A percentile compares a stretch with the other conserved stretches of the same genome.
Evolutionary conservation across 345 rosid genomes (phyloP).

Genomic region (Acer saccharum): DNA sequence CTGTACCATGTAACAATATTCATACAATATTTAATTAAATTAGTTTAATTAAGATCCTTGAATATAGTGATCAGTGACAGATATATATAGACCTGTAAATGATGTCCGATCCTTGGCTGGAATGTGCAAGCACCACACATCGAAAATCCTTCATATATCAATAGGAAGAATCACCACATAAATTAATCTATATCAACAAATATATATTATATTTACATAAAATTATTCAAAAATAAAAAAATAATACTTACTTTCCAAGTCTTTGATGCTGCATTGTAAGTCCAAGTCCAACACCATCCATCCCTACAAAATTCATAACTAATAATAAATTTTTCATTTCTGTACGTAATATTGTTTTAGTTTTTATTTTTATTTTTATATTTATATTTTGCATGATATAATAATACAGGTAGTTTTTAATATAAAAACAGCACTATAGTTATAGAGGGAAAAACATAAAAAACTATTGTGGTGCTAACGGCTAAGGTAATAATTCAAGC

Average conservation of each 20-base stretch:
- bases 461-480: neutral
- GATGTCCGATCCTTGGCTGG: conserved; percentile 73
- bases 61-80: too few relatives aligned
- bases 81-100: conserved; percentile 44
- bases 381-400: too few relatives aligned
- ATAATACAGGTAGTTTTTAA: too few relatives aligned
- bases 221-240: too few relatives aligned
- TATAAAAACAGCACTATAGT: too few relatives aligned
- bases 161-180: too few relatives aligned
- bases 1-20: conserved; percentile 34
- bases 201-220: too few relatives aligned
- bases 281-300: conserved; percentile 74
- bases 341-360: too few relatives aligned
- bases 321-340: neutral
- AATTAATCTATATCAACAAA: too few relatives aligned
- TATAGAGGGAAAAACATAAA: neutral
- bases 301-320: conserved; percentile 33
- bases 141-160: conserved; percentile 53
- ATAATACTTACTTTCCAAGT: conserved; percentile 58
- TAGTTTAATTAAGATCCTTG: too few relatives aligned
- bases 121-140: conserved; percentile 78
- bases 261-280: conserved; percentile 50
- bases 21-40: neutral
- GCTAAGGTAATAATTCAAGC: neutral
- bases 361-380: too few relatives aligned